Percentiles rank a stretch among this genome's conserved stretches.
phyloP scores from a whole-genome alignment of 768 basidiomycete species.

The Phallus indusiatus region DNA sequence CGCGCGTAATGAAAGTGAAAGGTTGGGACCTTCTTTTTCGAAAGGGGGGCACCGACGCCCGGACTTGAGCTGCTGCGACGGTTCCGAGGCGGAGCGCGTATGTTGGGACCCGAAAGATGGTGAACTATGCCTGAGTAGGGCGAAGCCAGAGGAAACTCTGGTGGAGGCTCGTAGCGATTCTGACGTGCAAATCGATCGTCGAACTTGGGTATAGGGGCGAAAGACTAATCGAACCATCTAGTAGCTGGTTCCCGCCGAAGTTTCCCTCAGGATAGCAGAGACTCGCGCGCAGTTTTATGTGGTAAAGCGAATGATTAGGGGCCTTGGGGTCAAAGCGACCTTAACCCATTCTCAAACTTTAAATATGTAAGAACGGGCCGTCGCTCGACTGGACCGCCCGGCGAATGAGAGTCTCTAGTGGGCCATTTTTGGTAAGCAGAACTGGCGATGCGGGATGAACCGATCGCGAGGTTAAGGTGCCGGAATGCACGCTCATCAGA shows the following conservation, averaged over 20 bases:
- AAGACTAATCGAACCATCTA: slow-evolving; percentile 95
- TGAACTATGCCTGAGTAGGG: slow-evolving; percentile 87
- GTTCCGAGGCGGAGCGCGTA: slow-evolving; percentile 73
- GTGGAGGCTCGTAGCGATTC: slow-evolving; percentile 93
- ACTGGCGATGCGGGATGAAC: slow-evolving; percentile 67
- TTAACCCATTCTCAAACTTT: slow-evolving; percentile 76
- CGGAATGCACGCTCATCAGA: slow-evolving; percentile 77
- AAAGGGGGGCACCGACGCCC: slow-evolving; percentile 69
- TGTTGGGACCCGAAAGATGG: slow-evolving; percentile 87
- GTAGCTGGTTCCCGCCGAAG: slow-evolving; percentile 90
- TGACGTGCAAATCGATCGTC: slow-evolving; percentile 95
- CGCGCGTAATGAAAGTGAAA: too few relatives aligned
- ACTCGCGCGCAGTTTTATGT: slow-evolving; percentile 43
- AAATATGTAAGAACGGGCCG: slow-evolving; percentile 51
- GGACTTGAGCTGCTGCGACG: slow-evolving; percentile 65
- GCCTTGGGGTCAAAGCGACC: slow-evolving; percentile 83
- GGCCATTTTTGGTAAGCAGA: slow-evolving; percentile 69
- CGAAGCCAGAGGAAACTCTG: slow-evolving; percentile 94
- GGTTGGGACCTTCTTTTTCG: too few relatives aligned
- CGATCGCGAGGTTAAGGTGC: slow-evolving; percentile 70
- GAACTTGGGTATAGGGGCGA: slow-evolving; percentile 93
- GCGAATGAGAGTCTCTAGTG: slow-evolving; percentile 63
- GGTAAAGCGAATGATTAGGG: slow-evolving; percentile 86
- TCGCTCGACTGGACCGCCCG: slow-evolving; percentile 40
- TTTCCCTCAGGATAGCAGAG: slow-evolving; percentile 72